Evolutionary conservation across 108 stramenopile genomes (phyloP).

Genomic region (Cylindrotheca closterium): DNA sequence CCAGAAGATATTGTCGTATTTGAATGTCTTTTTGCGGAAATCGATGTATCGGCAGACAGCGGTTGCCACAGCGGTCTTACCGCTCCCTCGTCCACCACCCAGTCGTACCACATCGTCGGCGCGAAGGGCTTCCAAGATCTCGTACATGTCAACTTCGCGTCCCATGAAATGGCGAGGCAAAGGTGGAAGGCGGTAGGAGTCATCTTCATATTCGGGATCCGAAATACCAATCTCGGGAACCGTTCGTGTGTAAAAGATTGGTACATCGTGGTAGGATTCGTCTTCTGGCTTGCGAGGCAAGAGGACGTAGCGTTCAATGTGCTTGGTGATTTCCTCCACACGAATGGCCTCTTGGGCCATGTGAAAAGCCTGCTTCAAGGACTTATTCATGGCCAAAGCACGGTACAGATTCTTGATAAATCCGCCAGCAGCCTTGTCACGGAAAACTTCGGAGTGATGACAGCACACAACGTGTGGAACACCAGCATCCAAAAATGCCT

Average conservation of each 20-base stretch:
- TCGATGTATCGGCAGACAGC: conserved; percentile 31
- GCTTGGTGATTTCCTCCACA: conserved; percentile 49
- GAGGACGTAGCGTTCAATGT: conserved; percentile 57
- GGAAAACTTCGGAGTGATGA: conserved; percentile 56
- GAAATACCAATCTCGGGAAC: conserved; percentile 11
- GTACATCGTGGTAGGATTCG: conserved; percentile 38
- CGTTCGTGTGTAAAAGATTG: conserved; percentile 19
- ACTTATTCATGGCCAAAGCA: conserved; percentile 53
- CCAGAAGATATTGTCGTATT: conserved; percentile 38
- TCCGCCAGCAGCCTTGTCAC: conserved; percentile 61
- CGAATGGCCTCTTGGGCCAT: conserved; percentile 63
- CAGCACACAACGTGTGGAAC: conserved; percentile 89
- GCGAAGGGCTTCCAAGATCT: conserved; percentile 45
- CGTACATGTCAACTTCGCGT: conserved; percentile 65
- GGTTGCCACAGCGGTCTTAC: conserved; percentile 29
- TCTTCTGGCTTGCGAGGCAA: conserved; percentile 44
- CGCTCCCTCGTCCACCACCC: conserved; percentile 55
- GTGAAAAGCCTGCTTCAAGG: conserved; percentile 69
- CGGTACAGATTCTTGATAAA: conserved; percentile 71
- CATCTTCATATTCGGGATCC: conserved; percentile 1
- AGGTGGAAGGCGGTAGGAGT: conserved; percentile 12
- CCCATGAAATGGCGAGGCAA: conserved; percentile 70
- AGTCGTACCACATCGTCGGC: conserved; percentile 43
- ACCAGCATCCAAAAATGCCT: conserved; percentile 83
- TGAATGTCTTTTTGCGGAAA: conserved; percentile 22